Evolutionary conservation across 2,329 filamentous ascomycete genomes (phyloP).

Genomic region (Arthrobotrys sphaeroides): DNA sequence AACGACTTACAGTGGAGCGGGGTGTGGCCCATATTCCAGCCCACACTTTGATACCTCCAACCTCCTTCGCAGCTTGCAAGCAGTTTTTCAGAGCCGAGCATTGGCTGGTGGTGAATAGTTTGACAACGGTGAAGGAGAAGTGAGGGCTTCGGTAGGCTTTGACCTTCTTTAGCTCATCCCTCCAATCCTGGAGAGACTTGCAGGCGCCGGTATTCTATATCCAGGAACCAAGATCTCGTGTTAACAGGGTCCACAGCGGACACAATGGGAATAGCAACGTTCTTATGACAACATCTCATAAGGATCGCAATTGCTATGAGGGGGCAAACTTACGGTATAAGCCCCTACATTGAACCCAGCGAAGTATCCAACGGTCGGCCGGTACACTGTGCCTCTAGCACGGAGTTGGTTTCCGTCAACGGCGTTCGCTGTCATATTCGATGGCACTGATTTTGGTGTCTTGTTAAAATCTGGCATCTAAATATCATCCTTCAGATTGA

Average conservation of each 20-base stretch:
- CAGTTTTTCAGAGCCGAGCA: constrained; percentile 65
- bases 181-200: constrained; percentile 61
- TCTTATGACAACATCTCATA: too few species aligned
- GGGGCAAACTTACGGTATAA: constrained; percentile 39
- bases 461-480: not conserved
- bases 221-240: too few species aligned
- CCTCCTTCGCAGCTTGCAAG: constrained; percentile 68
- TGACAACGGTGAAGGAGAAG: constrained; percentile 67
- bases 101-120: constrained; percentile 72
- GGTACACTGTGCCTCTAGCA: constrained; percentile 40
- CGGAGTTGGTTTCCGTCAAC: constrained; percentile 16
- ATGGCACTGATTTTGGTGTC: not conserved
- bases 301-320: not conserved
- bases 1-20: constrained; percentile 31
- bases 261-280: not conserved
- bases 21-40: constrained; percentile 72
- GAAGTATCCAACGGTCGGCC: constrained; percentile 54
- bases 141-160: constrained; percentile 56
- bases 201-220: constrained; percentile 60
- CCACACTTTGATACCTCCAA: constrained; percentile 69
- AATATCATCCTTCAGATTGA: not conserved
- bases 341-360: constrained; percentile 57
- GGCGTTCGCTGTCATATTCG: not conserved
- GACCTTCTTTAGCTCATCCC: constrained; percentile 60
- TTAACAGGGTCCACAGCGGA: too few species aligned